Evolutionary conservation across 2,329 filamentous ascomycete species (phyloP).

Genomic region (Allantophomopsis cytisporea): DNA sequence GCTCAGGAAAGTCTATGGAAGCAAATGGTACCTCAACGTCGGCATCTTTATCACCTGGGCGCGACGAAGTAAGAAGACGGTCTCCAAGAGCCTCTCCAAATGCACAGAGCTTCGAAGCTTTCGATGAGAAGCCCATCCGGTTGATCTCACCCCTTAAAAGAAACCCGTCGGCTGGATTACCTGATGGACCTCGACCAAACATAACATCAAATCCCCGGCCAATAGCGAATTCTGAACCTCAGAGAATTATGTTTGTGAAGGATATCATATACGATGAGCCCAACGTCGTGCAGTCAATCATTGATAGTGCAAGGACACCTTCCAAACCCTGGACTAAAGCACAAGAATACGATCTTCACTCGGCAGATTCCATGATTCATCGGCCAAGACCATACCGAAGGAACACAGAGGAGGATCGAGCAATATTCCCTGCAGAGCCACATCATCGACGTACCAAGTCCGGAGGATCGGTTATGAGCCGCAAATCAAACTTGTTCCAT

Average conservation of each 20-base stretch:
- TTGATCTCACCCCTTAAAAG: constrained; percentile 7
- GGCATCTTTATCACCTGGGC: constrained; percentile 15
- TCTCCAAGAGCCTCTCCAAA: constrained; percentile 11
- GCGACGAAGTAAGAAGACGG: constrained; percentile 14
- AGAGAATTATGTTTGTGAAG: constrained; percentile 42
- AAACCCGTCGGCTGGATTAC: constrained; percentile 12
- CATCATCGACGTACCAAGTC: constrained; percentile 32
- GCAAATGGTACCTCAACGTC: constrained; percentile 15
- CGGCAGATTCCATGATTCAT: constrained; percentile 15
- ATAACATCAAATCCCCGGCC: constrained; percentile 5
- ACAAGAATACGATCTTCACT: constrained; percentile 5
- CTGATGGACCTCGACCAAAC: constrained; percentile 12
- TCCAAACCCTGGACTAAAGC: constrained; percentile 8
- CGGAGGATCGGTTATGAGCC: constrained; percentile 27
- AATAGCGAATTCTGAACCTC: constrained; percentile 13
- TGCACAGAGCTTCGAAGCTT: constrained; percentile 7
- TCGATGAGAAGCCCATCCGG: constrained; percentile 5
- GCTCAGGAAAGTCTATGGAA: constrained; percentile 2
- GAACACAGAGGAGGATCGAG: constrained; percentile 21
- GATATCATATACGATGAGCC: constrained; percentile 41
- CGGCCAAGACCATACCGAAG: constrained; percentile 17
- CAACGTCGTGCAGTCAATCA: constrained; percentile 30
- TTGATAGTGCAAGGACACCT: constrained; percentile 18
- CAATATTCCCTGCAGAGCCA: constrained; percentile 31
- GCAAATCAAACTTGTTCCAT: constrained; percentile 30